A percentile compares a stretch with the other conserved stretches of the same genome.
Evolutionary conservation across 768 basidiomycete genomes (phyloP).

Genomic region (Suillus fuscotomentosus): DNA sequence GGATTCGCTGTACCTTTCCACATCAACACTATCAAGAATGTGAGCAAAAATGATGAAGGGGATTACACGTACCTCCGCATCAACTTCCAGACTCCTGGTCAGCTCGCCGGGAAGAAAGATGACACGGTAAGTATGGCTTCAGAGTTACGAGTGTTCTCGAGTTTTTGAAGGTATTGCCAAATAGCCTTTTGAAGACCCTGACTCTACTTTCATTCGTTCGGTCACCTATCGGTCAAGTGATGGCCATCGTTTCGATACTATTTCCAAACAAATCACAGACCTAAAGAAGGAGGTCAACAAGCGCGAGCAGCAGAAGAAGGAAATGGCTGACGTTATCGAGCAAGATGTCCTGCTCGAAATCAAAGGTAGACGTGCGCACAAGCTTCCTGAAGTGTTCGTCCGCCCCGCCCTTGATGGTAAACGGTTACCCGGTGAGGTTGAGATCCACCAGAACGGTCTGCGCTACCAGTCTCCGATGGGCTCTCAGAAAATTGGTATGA

Average conservation of each 20-base stretch:
- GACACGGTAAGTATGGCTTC: slow-evolving; percentile 65
- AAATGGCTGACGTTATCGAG: slow-evolving; percentile 97
- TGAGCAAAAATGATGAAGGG: slow-evolving; percentile 95
- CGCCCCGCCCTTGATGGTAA: slow-evolving; percentile 95
- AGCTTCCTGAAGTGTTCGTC: slow-evolving; percentile 89
- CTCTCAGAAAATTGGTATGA: slow-evolving; percentile 86
- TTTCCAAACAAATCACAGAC: slow-evolving; percentile 91
- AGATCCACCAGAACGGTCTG: slow-evolving; percentile 96
- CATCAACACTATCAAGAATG: slow-evolving; percentile 97
- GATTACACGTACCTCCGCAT: slow-evolving; percentile 93
- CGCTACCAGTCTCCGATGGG: slow-evolving; percentile 87
- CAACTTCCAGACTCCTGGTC: slow-evolving; percentile 98
- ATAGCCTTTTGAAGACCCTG: slow-evolving; percentile 94
- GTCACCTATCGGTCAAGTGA: slow-evolving; percentile 92
- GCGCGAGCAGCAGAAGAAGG: slow-evolving; percentile 95
- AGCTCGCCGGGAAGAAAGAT: slow-evolving; percentile 97
- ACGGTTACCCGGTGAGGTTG: slow-evolving; percentile 93
- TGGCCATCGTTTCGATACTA: slow-evolving; percentile 81
- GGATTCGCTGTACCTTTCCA: slow-evolving; percentile 98
- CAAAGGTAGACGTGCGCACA: slow-evolving; percentile 82
- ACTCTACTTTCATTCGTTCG: slow-evolving; percentile 94
- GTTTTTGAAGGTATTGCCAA: slow-evolving; percentile 3
- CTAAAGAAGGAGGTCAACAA: slow-evolving; percentile 97
- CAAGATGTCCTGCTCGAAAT: slow-evolving; percentile 89
- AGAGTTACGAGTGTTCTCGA: neutral